These are phyloP conservation scores for Yamadazyma atlantica DNA, from an alignment of 1,139 yeast species.

Conservation along the genomic window DNA sequence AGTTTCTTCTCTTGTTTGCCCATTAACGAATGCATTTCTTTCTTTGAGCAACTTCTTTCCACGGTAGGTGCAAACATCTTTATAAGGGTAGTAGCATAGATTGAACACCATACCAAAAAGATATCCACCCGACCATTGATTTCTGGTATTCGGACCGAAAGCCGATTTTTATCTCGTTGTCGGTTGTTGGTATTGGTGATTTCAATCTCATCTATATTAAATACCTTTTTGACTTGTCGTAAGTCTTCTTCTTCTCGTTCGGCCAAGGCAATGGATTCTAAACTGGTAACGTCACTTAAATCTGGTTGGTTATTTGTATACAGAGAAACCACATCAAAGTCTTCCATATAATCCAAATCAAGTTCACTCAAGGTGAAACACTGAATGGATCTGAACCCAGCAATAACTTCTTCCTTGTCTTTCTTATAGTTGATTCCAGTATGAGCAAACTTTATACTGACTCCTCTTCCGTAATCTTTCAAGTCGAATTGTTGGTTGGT, in stretches of 20 bases:
- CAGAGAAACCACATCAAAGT: constrained; percentile 32
- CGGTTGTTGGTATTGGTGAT: constrained; percentile 24
- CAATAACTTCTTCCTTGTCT: constrained; percentile 20
- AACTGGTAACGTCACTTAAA: constrained; percentile 36
- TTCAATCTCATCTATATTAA: constrained; percentile 27
- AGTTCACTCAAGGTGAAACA: constrained; percentile 43
- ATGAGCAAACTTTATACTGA: constrained; percentile 29
- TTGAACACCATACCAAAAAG: constrained; percentile 44
- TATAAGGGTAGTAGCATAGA: constrained; percentile 40
- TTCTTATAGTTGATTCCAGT: constrained; percentile 23
- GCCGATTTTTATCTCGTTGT: constrained; percentile 26
- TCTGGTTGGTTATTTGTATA: constrained; percentile 24
- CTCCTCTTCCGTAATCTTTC: constrained; percentile 42
- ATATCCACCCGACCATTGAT: constrained; percentile 42
- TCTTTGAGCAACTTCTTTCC: constrained; percentile 26
- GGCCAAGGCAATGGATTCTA: constrained; percentile 27
- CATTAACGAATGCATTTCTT: constrained; percentile 24
- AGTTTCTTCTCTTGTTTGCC: constrained; percentile 22
- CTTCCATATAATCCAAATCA: constrained; percentile 34
- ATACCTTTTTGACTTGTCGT: constrained; percentile 35
- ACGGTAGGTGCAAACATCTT: constrained; percentile 38
- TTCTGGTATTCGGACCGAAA: constrained; percentile 34
- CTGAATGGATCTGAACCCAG: constrained; percentile 24
- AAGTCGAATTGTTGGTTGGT: constrained; percentile 31
- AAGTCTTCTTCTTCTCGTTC: constrained; percentile 20